Conservation (phyloP, 306 rosid species). For the Vachellia pachyceras region DNA sequence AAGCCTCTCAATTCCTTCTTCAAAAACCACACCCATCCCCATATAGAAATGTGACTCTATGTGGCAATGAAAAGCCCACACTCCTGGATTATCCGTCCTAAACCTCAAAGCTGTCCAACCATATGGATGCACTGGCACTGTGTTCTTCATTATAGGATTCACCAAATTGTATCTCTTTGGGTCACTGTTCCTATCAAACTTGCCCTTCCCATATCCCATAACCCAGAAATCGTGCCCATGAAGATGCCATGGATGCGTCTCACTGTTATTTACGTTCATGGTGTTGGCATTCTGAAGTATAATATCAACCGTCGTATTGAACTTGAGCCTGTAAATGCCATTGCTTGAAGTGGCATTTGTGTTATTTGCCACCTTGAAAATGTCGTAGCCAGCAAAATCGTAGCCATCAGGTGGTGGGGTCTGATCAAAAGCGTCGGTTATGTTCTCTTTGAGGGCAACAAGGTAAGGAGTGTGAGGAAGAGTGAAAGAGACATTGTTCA, state of each 20-base stretch:
- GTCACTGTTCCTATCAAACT: constrained; percentile 54
- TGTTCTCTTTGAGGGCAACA: constrained; percentile 59
- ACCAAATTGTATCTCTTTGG: constrained; percentile 65
- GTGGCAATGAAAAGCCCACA: constrained; percentile 93
- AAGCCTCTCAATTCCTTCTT: constrained; percentile 74
- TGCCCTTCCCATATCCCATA: constrained; percentile 56
- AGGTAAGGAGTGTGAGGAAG: constrained; percentile 86
- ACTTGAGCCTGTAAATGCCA: constrained; percentile 49
- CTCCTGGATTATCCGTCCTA: constrained; percentile 77
- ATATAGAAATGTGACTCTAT: constrained; percentile 82
- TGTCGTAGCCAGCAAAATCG: constrained; percentile 61
- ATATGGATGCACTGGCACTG: constrained; percentile 67
- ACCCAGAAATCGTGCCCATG: constrained; percentile 71
- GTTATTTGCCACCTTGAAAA: constrained; percentile 38
- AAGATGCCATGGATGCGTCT: constrained; percentile 72
- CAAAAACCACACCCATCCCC: constrained; percentile 95
- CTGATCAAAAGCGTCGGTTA: constrained; percentile 53
- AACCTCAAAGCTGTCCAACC: constrained; percentile 97
- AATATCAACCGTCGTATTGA: constrained; percentile 56
- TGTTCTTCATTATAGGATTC: constrained; percentile 87
- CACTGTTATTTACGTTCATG: constrained; percentile 44
- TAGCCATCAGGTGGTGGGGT: constrained; percentile 65
- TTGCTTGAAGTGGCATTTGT: constrained; percentile 58
- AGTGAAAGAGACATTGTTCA: constrained; percentile 75
- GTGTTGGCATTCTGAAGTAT: constrained; percentile 62